These are phyloP conservation scores for Pichia pseudocactophila DNA, from an alignment of 805 yeast genomes.

Conservation along the genomic window DNA sequence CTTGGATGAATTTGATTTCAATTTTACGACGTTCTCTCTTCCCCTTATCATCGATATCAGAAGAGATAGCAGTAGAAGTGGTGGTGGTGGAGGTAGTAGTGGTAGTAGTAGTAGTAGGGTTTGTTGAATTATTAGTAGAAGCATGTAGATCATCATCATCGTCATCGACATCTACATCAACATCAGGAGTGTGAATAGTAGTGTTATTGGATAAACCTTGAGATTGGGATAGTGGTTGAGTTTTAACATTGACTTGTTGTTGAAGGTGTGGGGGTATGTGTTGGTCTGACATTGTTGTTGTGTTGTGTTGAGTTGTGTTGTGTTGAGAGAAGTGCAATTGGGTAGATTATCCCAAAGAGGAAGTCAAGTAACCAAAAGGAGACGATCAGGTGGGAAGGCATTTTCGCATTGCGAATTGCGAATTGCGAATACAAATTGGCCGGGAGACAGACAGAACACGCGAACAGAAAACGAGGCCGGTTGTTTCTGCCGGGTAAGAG, in stretches of 20 bases:
- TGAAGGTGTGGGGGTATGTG: not conserved
- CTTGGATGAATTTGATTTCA: constrained; percentile 95
- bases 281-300: constrained; percentile 17
- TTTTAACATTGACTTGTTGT: too few relatives aligned
- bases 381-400: not conserved
- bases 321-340: too few relatives aligned
- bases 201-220: not conserved
- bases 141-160: constrained; percentile 51
- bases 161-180: too few relatives aligned
- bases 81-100: too few relatives aligned
- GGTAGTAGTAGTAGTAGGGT: too few relatives aligned
- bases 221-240: constrained; percentile 6
- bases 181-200: constrained; percentile 13
- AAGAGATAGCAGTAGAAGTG: constrained; percentile 31
- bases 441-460: too few relatives aligned
- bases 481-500: too few relatives aligned
- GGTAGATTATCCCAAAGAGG: constrained; percentile 5
- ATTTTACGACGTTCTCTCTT: constrained; percentile 72
- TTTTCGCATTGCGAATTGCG: not conserved
- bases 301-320: too few relatives aligned
- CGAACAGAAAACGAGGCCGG: too few relatives aligned
- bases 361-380: not conserved
- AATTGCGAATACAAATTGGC: not conserved
- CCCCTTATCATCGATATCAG: constrained; percentile 1
- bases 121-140: too few relatives aligned